A percentile compares a stretch with the other conserved stretches of the same genome.
phyloP scores from a whole-genome alignment of 345 rosid genomes.

The Capsella bursapastoris region DNA sequence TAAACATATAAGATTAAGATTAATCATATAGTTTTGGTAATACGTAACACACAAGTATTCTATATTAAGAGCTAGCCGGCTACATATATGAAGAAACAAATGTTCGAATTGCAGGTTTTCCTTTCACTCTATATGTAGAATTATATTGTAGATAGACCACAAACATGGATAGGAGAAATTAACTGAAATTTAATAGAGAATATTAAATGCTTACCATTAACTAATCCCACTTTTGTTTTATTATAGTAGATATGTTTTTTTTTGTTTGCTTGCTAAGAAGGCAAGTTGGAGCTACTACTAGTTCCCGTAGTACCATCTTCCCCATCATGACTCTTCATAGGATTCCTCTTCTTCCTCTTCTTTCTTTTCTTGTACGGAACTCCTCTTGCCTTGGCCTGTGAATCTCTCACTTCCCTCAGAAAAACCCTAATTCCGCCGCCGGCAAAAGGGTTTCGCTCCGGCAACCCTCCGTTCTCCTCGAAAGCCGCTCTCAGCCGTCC shows the following conservation, averaged over 20 bases:
- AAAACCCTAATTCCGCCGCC: constrained; percentile 69
- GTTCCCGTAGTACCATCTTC: constrained; percentile 39
- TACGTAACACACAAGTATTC: background rate
- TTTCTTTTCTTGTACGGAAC: constrained; percentile 90
- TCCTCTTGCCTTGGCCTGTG: constrained; percentile 86
- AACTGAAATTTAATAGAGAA: background rate
- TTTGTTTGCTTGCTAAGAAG: constrained; percentile 40
- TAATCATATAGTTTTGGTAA: background rate
- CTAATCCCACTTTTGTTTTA: constrained; percentile 36
- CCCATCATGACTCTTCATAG: constrained; percentile 38
- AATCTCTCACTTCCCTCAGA: constrained; percentile 80
- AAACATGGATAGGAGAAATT: too few relatives aligned
- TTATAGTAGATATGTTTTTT: constrained; percentile 7
- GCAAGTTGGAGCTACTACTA: constrained; percentile 45
- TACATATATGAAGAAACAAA: too few relatives aligned
- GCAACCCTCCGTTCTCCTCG: constrained; percentile 82
- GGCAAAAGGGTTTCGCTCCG: constrained; percentile 88
- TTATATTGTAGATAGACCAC: too few relatives aligned
- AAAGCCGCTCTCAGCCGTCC: constrained; percentile 87
- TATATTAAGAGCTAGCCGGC: too few relatives aligned
- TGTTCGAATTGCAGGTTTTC: too few relatives aligned
- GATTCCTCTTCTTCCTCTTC: constrained; percentile 63
- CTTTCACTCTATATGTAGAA: too few relatives aligned
- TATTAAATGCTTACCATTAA: constrained; percentile 41
- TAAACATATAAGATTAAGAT: background rate